Base-by-base conservation (phyloP, 2,329 filamentous ascomycete species). In the Cadophora sp. region DNA sequence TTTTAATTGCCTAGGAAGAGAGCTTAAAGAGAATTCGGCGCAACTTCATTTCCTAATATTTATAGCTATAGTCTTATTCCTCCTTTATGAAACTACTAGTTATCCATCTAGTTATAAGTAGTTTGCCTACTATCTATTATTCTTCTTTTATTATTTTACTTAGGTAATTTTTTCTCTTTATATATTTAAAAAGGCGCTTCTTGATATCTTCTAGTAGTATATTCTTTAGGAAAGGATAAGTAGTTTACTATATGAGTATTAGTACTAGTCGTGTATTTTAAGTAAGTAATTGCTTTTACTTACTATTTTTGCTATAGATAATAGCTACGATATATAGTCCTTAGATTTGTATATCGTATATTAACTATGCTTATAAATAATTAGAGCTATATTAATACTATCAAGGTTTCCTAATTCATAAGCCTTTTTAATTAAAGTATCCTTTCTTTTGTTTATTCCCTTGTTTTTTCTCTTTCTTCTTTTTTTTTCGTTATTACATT, bases 281-380 rank as follows among this genome's bases (percentile, higher is more conserved):
- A 68, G n/a, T 29, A 48, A 69, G 56, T 9, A 66, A 50, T 31
- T 26, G 9, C 43, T 53, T 62, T 68, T 65, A 70, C 62, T 68
- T 70, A 70, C 56, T 40, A 68, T 70, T 55, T 70, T 65, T 70
- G 37, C 48, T 46, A 65, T 70, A 65, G 62, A 68, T 70, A 43
- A 62, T 55, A 37, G 62, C 58, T 56, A 68, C 43, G 58, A 50
- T 67, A 11, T 29, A 56, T 64, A 29, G 31, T 67, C 64, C 62
- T 27, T 67, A 53, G 61, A 69, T 58, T 16, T 67, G 48, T 69
- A 69, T 34, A 55, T 69, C 19, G 61, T 69, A 37, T 69, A 69
- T 50, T 37, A 58, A 61, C 50, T 37, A 64, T 69, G 59, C 51
- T 69, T 67, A 48, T 61, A 60, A 63, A 68, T 70, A 24, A 67